Conservation (phyloP, 1,284 basidiomycete genomes). For the Cryptococcus sp. region DNA sequence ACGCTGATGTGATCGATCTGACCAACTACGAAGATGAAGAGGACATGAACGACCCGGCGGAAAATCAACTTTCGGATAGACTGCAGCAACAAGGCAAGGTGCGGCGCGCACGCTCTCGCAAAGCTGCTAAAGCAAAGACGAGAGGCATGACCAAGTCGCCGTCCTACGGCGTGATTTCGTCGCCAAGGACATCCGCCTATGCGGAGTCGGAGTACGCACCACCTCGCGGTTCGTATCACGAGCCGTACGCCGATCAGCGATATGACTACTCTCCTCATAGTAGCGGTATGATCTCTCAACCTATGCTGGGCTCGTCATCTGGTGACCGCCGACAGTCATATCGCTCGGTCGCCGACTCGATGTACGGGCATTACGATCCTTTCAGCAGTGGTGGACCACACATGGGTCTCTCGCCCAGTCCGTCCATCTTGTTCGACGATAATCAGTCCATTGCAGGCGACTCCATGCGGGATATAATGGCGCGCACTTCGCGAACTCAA, state of each 20-base stretch:
- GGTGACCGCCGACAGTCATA: slow-evolving; percentile 23
- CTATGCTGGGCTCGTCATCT: slow-evolving; percentile 4
- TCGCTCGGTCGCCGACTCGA: slow-evolving; percentile 34
- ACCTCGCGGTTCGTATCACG: not conserved
- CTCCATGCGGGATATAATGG: slow-evolving; percentile 23
- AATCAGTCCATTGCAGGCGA: slow-evolving; percentile 33
- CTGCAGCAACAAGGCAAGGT: slow-evolving; percentile 70
- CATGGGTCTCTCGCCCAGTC: slow-evolving; percentile 26
- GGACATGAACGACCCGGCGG: slow-evolving; percentile 68
- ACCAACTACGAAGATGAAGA: slow-evolving; percentile 83
- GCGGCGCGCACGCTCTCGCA: slow-evolving; percentile 62
- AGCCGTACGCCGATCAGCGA: slow-evolving; percentile 8
- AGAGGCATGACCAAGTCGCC: slow-evolving; percentile 12
- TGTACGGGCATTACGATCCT: slow-evolving; percentile 39
- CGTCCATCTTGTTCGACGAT: slow-evolving; percentile 41
- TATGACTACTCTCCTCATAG: not conserved
- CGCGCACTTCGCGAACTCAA: slow-evolving; percentile 33
- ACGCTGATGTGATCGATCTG: slow-evolving; percentile 64
- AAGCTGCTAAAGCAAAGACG: slow-evolving; percentile 32
- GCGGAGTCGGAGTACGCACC: slow-evolving; percentile 6
- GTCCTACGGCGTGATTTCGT: not conserved
- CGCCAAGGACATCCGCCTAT: not conserved
- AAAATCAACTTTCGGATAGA: slow-evolving; percentile 63
- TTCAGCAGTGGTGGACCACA: slow-evolving; percentile 21
- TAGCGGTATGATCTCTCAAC: not conserved